Conservation (phyloP, 1,139 yeast species). For the Hansenula lynferdii region DNA sequence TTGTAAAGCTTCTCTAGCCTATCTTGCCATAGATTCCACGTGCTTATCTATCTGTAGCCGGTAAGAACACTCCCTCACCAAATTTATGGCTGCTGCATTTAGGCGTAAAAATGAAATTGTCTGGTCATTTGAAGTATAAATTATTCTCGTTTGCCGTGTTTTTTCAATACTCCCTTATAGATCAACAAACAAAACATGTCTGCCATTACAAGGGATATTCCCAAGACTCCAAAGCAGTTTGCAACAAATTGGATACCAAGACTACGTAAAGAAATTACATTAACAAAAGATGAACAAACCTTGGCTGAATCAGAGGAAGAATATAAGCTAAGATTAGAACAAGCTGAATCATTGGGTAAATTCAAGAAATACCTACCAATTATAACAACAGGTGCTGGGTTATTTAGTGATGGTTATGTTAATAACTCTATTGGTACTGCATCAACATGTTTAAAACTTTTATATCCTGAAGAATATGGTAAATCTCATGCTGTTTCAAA, state of each 20-base stretch:
- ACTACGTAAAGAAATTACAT: slow-evolving; percentile 34
- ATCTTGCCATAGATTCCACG: background rate
- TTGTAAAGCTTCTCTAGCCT: too few relatives aligned
- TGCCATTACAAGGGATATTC: slow-evolving; percentile 39
- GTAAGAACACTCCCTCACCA: background rate
- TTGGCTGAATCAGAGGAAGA: slow-evolving; percentile 20
- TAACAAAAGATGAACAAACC: slow-evolving; percentile 25
- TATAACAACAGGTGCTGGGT: slow-evolving; percentile 84
- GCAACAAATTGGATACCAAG: slow-evolving; percentile 36
- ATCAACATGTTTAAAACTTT: slow-evolving; percentile 54
- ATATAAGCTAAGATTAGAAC: slow-evolving; percentile 26
- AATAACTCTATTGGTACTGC: slow-evolving; percentile 80
- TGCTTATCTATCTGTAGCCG: background rate
- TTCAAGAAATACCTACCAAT: slow-evolving; percentile 58
- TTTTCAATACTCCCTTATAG: too few relatives aligned
- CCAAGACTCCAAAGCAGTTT: slow-evolving; percentile 35
- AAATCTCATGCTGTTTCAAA: slow-evolving; percentile 67
- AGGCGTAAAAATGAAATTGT: too few relatives aligned
- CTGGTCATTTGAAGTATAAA: too few relatives aligned
- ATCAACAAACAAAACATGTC: too few relatives aligned
- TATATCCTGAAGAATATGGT: slow-evolving; percentile 62
- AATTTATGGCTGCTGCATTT: too few relatives aligned
- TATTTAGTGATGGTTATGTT: slow-evolving; percentile 87
- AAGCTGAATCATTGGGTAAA: slow-evolving; percentile 20
- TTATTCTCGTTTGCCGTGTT: too few relatives aligned